Percentiles rank a stretch among this genome's conserved stretches.
Conservation (phyloP, 805 yeast species). For the Zygosaccharomyces bailii region DNA sequence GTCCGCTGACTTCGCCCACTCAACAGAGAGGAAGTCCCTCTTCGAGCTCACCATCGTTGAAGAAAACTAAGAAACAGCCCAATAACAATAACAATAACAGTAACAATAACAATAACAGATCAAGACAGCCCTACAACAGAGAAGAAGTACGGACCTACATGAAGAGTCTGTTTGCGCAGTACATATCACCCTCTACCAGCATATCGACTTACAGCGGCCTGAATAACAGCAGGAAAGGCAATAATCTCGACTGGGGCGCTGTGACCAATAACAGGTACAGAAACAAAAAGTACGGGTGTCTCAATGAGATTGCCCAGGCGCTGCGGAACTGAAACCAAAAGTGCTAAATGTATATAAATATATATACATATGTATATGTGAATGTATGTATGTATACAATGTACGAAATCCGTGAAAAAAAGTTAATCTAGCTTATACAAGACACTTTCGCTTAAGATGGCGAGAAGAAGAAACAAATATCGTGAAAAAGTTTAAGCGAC, state of each 20-base stretch:
- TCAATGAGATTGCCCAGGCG: slow-evolving; percentile 29
- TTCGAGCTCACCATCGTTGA: background rate
- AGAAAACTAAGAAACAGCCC: slow-evolving; percentile 4
- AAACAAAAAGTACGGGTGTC: slow-evolving; percentile 31
- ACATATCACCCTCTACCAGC: slow-evolving; percentile 10
- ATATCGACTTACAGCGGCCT: slow-evolving; percentile 13
- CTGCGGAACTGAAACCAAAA: slow-evolving; percentile 19
- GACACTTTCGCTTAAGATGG: too few relatives aligned
- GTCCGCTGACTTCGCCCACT: background rate
- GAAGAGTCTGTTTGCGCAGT: slow-evolving; percentile 19
- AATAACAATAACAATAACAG: slow-evolving; percentile 1
- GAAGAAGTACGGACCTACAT: slow-evolving; percentile 27
- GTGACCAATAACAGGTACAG: slow-evolving; percentile 25
- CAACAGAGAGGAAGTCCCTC: background rate
- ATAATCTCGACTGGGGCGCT: slow-evolving; percentile 31
- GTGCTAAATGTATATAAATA: background rate
- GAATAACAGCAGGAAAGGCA: slow-evolving; percentile 8
- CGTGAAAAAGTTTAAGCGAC: too few relatives aligned
- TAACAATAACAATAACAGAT: background rate
- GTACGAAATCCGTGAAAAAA: background rate
- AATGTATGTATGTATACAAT: background rate
- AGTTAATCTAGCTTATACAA: too few relatives aligned
- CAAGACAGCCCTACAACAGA: slow-evolving; percentile 26
- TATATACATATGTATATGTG: background rate
- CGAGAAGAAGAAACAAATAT: too few relatives aligned